A percentile compares a stretch with the other conserved stretches of the same genome.
These are phyloP conservation scores for Cyanidium caldarium DNA, from an alignment of 23 red algal genomes.

Conservation along the genomic window DNA sequence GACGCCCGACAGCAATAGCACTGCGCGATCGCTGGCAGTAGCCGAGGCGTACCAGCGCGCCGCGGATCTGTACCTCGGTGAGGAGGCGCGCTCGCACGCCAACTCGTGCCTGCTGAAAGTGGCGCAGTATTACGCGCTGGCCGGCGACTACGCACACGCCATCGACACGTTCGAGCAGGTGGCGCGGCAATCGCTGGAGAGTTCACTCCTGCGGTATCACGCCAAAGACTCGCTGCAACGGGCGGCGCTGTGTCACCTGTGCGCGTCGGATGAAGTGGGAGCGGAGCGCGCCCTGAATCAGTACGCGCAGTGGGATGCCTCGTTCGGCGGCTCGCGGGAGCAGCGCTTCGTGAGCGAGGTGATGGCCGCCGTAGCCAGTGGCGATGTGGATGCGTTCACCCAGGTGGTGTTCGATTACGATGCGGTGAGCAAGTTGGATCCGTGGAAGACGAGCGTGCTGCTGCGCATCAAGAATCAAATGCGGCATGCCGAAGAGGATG, in stretches of 20 bases:
- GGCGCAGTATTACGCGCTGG: constrained; percentile 36
- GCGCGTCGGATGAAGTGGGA: constrained; percentile 49
- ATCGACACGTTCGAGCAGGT: constrained; percentile 65
- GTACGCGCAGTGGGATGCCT: constrained; percentile 50
- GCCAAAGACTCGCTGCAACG: constrained; percentile 69
- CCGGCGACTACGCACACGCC: constrained; percentile 43
- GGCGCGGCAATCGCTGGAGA: constrained; percentile 44
- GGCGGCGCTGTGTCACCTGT: constrained; percentile 59
- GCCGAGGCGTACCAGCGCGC: constrained; percentile 40
- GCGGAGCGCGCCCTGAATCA: constrained; percentile 45
- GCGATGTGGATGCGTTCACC: constrained; percentile 72
- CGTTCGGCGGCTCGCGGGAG: constrained; percentile 52
- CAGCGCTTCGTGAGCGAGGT: constrained; percentile 44
- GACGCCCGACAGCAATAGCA: constrained; percentile 6
- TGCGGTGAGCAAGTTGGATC: constrained; percentile 64
- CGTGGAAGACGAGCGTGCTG: constrained; percentile 73
- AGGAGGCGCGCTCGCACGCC: constrained; percentile 72
- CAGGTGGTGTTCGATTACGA: constrained; percentile 63
- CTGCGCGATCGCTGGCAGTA: not conserved
- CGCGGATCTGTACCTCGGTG: constrained; percentile 77
- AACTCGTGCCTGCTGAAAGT: constrained; percentile 74
- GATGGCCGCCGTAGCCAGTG: constrained; percentile 38
- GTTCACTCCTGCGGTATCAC: constrained; percentile 53
- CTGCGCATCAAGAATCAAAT: constrained; percentile 78
- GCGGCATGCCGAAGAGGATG: constrained; percentile 49